Evolutionary conservation across 2,329 filamentous ascomycete genomes (phyloP).

Genomic region (Hymenoscyphus fructigenus): DNA sequence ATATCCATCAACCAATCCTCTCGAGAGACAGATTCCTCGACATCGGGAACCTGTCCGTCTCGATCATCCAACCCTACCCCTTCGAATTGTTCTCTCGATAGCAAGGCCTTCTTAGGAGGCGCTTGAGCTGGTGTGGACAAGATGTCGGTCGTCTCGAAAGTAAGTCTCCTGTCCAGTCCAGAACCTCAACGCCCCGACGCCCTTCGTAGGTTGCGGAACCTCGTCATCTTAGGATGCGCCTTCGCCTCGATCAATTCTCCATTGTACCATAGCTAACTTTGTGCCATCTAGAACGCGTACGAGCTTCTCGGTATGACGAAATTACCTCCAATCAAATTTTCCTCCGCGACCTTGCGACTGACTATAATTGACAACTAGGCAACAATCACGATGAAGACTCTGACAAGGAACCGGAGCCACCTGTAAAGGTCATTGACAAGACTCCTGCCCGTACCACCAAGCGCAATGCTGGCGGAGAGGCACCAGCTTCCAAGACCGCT

Average conservation of each 20-base stretch:
- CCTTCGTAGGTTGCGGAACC: background rate
- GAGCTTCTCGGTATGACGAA: constrained; percentile 86
- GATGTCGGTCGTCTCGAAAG: constrained; percentile 42
- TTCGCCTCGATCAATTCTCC: background rate
- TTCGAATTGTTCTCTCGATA: constrained; percentile 40
- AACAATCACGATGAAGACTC: constrained; percentile 63
- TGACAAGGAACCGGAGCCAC: constrained; percentile 73
- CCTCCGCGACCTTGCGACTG: constrained; percentile 28
- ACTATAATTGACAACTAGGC: constrained; percentile 38
- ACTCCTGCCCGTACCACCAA: constrained; percentile 69
- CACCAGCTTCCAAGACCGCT: constrained; percentile 47
- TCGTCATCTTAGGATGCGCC: background rate
- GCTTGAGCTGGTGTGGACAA: constrained; percentile 37
- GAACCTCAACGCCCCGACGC: background rate
- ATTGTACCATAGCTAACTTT: constrained; percentile 39
- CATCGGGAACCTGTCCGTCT: constrained; percentile 39
- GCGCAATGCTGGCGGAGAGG: constrained; percentile 80
- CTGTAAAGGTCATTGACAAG: constrained; percentile 89
- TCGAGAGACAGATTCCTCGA: constrained; percentile 41
- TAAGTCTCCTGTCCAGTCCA: constrained; percentile 22
- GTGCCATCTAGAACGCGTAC: constrained; percentile 77
- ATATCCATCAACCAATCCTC: constrained; percentile 20
- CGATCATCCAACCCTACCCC: constrained; percentile 27
- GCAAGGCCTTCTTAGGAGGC: constrained; percentile 41
- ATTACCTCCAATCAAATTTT: constrained; percentile 17